Conservation (phyloP, 495 filamentous ascomycete species). For the Delitschia confertaspora region DNA sequence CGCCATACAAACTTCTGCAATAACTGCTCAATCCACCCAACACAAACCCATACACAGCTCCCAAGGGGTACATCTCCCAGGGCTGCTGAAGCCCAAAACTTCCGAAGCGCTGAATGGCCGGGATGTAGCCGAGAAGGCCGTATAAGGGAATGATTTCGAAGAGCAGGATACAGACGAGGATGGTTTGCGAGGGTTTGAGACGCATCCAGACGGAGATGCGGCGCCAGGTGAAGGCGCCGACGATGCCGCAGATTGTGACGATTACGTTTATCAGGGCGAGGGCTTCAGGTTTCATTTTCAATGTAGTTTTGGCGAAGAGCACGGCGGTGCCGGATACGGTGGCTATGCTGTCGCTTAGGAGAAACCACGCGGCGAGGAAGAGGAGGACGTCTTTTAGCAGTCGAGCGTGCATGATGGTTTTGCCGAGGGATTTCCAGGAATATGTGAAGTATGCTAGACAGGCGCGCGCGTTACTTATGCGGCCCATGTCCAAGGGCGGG, state of each 20-base stretch:
- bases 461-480: conserved; percentile 24
- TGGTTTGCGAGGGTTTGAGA: conserved; percentile 71
- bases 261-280: conserved; percentile 93
- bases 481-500: conserved; percentile 53
- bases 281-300: conserved; percentile 78
- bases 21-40: conserved; percentile 89
- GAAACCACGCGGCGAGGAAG: conserved; percentile 88
- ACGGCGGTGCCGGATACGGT: conserved; percentile 93
- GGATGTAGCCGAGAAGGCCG: conserved; percentile 80
- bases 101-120: conserved; percentile 64
- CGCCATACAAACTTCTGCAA: conserved; percentile 84
- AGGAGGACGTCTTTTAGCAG: conserved; percentile 76
- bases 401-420: conserved; percentile 68
- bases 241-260: conserved; percentile 68
- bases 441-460: conserved; percentile 57
- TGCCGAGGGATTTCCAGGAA: conserved; percentile 77
- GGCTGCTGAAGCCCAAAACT: conserved; percentile 78
- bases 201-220: conserved; percentile 56
- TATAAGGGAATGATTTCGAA: conserved; percentile 93
- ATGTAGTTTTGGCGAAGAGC: conserved; percentile 86
- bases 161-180: conserved; percentile 77
- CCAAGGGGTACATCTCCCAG: conserved; percentile 95
- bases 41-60: conserved; percentile 84
- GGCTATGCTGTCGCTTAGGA: conserved; percentile 87
- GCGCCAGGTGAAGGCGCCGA: conserved; percentile 86